These are phyloP conservation scores for Calocybe gangraenosa DNA, from an alignment of 768 basidiomycete species.

Conservation along the genomic window DNA sequence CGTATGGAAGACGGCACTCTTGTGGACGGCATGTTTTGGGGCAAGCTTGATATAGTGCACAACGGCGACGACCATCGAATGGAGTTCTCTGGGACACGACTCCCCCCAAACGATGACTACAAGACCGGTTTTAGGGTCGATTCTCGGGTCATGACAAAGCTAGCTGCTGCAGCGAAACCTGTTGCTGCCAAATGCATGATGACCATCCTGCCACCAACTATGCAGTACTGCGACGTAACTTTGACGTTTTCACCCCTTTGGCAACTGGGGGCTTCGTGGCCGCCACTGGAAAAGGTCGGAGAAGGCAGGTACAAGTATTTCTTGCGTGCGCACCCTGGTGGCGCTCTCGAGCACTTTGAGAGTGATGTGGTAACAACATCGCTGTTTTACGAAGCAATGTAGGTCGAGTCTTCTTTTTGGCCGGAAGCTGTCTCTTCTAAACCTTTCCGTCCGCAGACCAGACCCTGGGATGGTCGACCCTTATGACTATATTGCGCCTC, in stretches of 20 bases:
- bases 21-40: constrained; percentile 86
- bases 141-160: constrained; percentile 70
- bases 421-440: not conserved
- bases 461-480: constrained; percentile 76
- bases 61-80: constrained; percentile 71
- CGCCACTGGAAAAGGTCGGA: constrained; percentile 62
- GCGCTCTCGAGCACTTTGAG: constrained; percentile 84
- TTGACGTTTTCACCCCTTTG: constrained; percentile 69
- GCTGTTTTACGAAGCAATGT: constrained; percentile 85
- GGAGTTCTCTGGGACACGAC: constrained; percentile 79
- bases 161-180: constrained; percentile 72
- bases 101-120: constrained; percentile 58
- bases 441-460: constrained; percentile 45
- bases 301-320: constrained; percentile 81
- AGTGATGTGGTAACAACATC: constrained; percentile 76
- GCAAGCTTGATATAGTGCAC: constrained; percentile 81
- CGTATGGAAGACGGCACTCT: constrained; percentile 86
- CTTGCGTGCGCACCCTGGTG: constrained; percentile 77
- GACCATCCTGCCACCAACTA: constrained; percentile 64
- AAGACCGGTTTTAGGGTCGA: constrained; percentile 71
- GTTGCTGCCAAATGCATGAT: constrained; percentile 73
- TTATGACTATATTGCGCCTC: constrained; percentile 71
- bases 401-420: constrained; percentile 25
- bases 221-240: constrained; percentile 79
- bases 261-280: constrained; percentile 76